Evolutionary conservation across 306 rosid genomes (phyloP).

Genomic region (Ceratonia siliqua): DNA sequence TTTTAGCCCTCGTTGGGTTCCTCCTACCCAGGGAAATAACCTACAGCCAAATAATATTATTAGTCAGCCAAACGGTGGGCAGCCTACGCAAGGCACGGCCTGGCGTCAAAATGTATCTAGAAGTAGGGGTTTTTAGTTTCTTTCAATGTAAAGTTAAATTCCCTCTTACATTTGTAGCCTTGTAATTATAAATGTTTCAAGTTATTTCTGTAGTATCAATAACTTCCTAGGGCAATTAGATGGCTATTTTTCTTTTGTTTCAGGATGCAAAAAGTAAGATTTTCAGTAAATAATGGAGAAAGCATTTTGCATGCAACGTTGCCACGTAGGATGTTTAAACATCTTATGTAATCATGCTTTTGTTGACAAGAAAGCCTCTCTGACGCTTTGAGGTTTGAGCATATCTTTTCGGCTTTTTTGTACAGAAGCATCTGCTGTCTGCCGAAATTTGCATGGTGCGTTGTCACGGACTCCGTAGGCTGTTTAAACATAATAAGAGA

Average conservation of each 20-base stretch:
- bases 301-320: neutral
- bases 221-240: neutral
- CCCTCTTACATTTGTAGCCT: constrained; percentile 23
- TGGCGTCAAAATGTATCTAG: constrained; percentile 65
- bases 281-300: neutral
- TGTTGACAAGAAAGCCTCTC: too few species aligned
- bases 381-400: too few species aligned
- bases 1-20: constrained; percentile 50
- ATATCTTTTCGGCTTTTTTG: too few species aligned
- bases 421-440: too few species aligned
- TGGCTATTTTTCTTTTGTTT: constrained; percentile 2
- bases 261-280: neutral
- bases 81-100: constrained; percentile 38
- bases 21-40: constrained; percentile 40
- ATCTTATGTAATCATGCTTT: neutral
- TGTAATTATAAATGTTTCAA: constrained; percentile 37
- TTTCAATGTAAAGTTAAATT: constrained; percentile 29
- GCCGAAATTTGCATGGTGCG: neutral
- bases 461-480: too few species aligned
- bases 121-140: constrained; percentile 58
- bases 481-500: neutral
- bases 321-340: neutral
- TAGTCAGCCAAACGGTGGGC: constrained; percentile 51
- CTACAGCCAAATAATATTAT: constrained; percentile 25
- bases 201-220: constrained; percentile 8